Evolutionary conservation across 2,329 filamentous ascomycete genomes (phyloP), one percentile per base, ranked within the genome.

Genomic region (Aspergillus sp.): DNA sequence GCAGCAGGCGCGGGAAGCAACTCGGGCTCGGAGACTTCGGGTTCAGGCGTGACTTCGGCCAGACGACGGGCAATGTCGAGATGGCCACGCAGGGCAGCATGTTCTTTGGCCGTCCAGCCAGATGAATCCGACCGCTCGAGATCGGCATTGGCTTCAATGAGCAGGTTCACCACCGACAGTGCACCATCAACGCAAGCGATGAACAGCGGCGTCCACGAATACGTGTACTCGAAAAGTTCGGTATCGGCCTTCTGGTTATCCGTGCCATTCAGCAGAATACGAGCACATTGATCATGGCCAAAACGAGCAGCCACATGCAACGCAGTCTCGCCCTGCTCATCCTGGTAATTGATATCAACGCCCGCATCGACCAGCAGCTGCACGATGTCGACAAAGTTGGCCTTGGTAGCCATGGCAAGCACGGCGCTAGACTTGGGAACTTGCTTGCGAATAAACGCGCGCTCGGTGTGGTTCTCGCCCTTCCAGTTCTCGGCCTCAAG

Each of bases 181-280:
- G 90, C 85, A 0, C 91, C 91, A 61, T 98, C 90, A 2, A 97
- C 91, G 46, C 86, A 88, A 7, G 91, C 88, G 54, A 95, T 86
- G 62, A 95, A 93, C 10, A 98, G 74, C n/a, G 93, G 88, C 1
- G 93, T 96, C 91, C 93, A 98, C 3, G 85, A 83, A 62, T 94
- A 97, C 0, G 86, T 85, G 46, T 85, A 86, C 63, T 98, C 93
- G 0, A 79, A 72, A 32, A 94, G 72, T 58, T 95, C 86, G 0
- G 90, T 73, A 52, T 96, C 73, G 0, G 84, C 83, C 60, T 84
- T 88, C 57, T 93, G 87, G 39, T 80, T 74, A 5, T 76, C 70
- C 0, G 81, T 84, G 2, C 87, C 88, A 13, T 83, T 76, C 2
- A 97, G 67, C 19, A 98, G 74, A 19, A 88, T 82, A 49, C 77